phyloP scores from a whole-genome alignment of 495 filamentous ascomycete species.

The Aspergillus olivimuriae region DNA sequence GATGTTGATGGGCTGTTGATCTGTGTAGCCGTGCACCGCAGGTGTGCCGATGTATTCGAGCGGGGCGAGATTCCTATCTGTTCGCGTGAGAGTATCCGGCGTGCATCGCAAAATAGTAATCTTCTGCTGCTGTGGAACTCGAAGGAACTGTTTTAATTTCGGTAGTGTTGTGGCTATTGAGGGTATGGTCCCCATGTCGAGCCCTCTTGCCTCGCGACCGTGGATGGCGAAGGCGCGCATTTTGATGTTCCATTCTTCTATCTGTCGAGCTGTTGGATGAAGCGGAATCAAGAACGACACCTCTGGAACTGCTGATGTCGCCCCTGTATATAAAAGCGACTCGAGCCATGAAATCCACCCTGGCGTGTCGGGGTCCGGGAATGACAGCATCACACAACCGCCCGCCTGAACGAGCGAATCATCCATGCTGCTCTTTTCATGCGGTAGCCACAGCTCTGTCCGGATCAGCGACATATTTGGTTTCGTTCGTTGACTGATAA shows the following conservation, averaged over 20 bases:
- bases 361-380: slow-evolving; percentile 5
- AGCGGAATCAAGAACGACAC: slow-evolving; percentile 11
- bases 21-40: slow-evolving; percentile 15
- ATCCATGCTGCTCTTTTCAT: not conserved
- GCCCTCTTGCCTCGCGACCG: too few relatives aligned
- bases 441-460: slow-evolving; percentile 12
- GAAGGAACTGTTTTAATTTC: slow-evolving; percentile 9
- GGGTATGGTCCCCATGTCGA: slow-evolving; percentile 6
- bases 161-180: slow-evolving; percentile 8
- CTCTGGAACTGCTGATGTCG: not conserved
- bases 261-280: not conserved
- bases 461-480: slow-evolving; percentile 14
- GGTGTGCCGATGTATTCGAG: slow-evolving; percentile 12
- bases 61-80: slow-evolving; percentile 13
- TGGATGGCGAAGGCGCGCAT: slow-evolving; percentile 9
- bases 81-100: slow-evolving; percentile 8
- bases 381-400: slow-evolving; percentile 11
- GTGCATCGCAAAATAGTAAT: slow-evolving; percentile 10
- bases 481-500: slow-evolving; percentile 21
- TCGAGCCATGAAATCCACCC: slow-evolving; percentile 8
- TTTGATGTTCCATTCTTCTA: not conserved
- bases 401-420: slow-evolving; percentile 9
- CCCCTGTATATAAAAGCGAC: slow-evolving; percentile 6
- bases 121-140: slow-evolving; percentile 3
- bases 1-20: slow-evolving; percentile 15